Percentiles rank a stretch among this genome's conserved stretches.
Conservation (phyloP, 768 basidiomycete species). For the Boletus reticuloceps region DNA sequence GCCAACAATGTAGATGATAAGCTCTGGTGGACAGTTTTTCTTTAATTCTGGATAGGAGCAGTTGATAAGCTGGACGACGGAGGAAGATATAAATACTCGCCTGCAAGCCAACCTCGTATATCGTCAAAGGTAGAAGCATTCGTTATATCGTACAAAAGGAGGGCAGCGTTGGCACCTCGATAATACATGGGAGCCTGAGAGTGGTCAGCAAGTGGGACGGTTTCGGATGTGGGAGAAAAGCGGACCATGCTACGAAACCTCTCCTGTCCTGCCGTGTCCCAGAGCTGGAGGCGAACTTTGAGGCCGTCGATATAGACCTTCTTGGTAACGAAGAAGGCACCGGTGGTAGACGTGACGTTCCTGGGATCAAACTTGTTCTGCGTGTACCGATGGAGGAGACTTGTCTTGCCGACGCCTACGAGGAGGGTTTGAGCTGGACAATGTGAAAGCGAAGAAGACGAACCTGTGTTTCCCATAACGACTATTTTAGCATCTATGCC, state of each 20-base stretch:
- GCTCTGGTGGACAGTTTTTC: conserved; percentile 84
- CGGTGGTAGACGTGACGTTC: conserved; percentile 87
- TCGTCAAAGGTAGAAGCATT: conserved; percentile 86
- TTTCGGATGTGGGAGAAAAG: conserved; percentile 12
- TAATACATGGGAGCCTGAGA: conserved; percentile 92
- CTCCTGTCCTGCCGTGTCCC: conserved; percentile 96
- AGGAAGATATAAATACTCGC: conserved; percentile 38
- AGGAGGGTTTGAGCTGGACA: conserved; percentile 13
- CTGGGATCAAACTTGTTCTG: conserved; percentile 88
- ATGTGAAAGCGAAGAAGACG: conserved; percentile 20
- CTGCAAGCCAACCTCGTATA: conserved; percentile 88
- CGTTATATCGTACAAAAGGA: conserved; percentile 94
- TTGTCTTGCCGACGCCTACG: conserved; percentile 88
- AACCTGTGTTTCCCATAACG: conserved; percentile 82
- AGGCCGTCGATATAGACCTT: conserved; percentile 83
- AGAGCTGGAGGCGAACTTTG: conserved; percentile 83
- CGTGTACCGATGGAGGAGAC: conserved; percentile 85
- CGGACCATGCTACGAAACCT: conserved; percentile 86
- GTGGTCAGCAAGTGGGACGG: conserved; percentile 13
- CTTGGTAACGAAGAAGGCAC: conserved; percentile 93
- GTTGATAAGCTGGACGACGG: neutral
- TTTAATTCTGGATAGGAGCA: conserved; percentile 61
- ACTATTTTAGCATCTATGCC: conserved; percentile 95
- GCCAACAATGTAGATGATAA: conserved; percentile 94
- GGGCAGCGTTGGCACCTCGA: conserved; percentile 91